Evolutionary conservation across 345 rosid species (phyloP), one percentile per base, ranked within the genome.

Genomic region (Sisymbrium altissimum): DNA sequence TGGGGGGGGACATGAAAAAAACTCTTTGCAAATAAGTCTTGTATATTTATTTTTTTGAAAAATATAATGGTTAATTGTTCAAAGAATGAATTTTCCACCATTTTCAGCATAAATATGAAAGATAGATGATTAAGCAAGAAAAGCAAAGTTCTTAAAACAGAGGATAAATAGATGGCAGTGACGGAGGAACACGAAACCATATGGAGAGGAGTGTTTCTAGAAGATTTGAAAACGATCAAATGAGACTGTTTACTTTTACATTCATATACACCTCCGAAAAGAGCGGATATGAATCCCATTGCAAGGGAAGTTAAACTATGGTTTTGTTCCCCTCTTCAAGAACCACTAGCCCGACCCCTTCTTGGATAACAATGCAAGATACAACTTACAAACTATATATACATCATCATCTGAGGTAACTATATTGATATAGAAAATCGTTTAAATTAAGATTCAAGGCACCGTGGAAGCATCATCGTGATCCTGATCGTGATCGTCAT

Each of bases 381-480:
- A 59, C 50, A 59, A 25, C 14, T 60, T 71, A 48, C 25, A 48
- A 71, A 71, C 68, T 25, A 36, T 25, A 36, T 25, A 12, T 27
- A 71, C 40, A 23, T 40, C 49, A 40, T 41, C 49, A 40, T 40
- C 19, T 40, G 21, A 25, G 57, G 15, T 52, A 25, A 52, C 15
- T 52, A 25, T 55, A 30, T 55, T 30, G 39, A 55, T 17, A 54
- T 14, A 54, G 4, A n/a, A 7, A 29, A n/a, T 27, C 39, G 18
- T 30, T 15, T 10, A 14, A n/a, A n/a, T n/a, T n/a, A 63, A 44
- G 23, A 63, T 12, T 49, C 68, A 71, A 25, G 68, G n/a, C 29
- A 18, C 67, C 15, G n/a, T 36, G 1, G 52, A 72, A 54, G 64
- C 57, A 64, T 64, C 71, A 36, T 73, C 58, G 0, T 17, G 59